Evolutionary conservation across 805 yeast species (phyloP).

Genomic region (Starmerella potacharoeniae): DNA sequence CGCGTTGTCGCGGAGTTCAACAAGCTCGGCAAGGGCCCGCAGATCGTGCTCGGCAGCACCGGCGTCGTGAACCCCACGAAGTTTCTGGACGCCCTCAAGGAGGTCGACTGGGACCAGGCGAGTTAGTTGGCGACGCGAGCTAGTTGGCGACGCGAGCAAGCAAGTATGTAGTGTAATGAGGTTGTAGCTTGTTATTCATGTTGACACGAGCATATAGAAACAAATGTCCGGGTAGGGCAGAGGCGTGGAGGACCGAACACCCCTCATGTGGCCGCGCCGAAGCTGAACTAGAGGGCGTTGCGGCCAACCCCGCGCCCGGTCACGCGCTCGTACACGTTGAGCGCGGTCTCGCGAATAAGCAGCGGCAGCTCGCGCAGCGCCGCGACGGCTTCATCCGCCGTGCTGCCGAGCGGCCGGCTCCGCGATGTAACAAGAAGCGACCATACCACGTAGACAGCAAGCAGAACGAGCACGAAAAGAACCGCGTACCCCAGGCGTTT

Average conservation of each 20-base stretch:
- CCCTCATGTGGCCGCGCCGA: too few relatives aligned
- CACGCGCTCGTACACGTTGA: not conserved
- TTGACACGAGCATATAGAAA: too few relatives aligned
- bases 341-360: not conserved
- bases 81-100: conserved; percentile 8
- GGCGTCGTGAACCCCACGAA: conserved; percentile 14
- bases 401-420: not conserved
- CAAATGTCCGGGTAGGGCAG: too few relatives aligned
- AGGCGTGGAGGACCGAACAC: too few relatives aligned
- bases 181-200: too few relatives aligned
- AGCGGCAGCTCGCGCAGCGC: not conserved
- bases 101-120: not conserved
- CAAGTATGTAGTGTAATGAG: too few relatives aligned
- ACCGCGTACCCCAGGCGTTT: not conserved
- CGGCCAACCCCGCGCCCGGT: not conserved
- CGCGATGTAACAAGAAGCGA: not conserved
- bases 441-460: not conserved
- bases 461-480: not conserved
- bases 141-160: too few relatives aligned
- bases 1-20: conserved; percentile 67
- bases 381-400: not conserved
- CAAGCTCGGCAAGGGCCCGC: conserved; percentile 39
- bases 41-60: conserved; percentile 75
- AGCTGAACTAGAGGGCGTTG: not conserved
- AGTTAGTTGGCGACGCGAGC: not conserved